A percentile compares a stretch with the other conserved stretches of the same genome.
Conservation (phyloP, 192 early-diverging fungal species). For the Chytriomyces sp. region DNA sequence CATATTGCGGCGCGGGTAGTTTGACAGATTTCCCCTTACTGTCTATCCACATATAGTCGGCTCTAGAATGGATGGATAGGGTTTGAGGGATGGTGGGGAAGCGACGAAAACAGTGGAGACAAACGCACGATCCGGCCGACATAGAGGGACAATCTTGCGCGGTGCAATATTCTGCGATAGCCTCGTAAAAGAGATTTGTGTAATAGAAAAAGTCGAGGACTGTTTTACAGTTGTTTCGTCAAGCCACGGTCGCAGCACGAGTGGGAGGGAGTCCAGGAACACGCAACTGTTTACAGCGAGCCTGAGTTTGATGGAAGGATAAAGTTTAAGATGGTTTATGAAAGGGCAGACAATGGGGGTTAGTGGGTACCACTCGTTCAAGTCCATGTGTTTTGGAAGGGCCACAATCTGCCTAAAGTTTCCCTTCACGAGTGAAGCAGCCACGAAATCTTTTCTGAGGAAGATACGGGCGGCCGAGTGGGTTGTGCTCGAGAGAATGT, state of each 20-base stretch:
- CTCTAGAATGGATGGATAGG: slow-evolving; percentile 8
- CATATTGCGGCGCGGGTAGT: slow-evolving; percentile 91
- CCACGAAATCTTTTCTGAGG: slow-evolving; percentile 50
- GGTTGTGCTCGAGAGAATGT: background rate
- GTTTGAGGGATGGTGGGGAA: too few species aligned
- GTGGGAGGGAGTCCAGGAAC: background rate
- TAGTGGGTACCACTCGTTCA: slow-evolving; percentile 95
- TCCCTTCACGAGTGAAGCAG: slow-evolving; percentile 86
- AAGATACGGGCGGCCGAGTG: background rate
- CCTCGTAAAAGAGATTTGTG: slow-evolving; percentile 86
- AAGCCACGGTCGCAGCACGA: background rate
- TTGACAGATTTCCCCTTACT: slow-evolving; percentile 76
- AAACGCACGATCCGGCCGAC: slow-evolving; percentile 69
- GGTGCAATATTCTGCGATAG: slow-evolving; percentile 88
- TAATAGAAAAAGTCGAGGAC: slow-evolving; percentile 94
- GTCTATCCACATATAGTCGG: slow-evolving; percentile 94
- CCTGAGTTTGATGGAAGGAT: slow-evolving; percentile 23
- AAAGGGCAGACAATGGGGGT: background rate
- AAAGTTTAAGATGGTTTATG: background rate
- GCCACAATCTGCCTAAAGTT: slow-evolving; percentile 88
- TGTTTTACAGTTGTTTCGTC: slow-evolving; percentile 27
- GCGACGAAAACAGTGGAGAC: background rate
- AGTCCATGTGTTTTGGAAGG: slow-evolving; percentile 87
- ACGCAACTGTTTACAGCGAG: slow-evolving; percentile 41
- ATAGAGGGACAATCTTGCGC: slow-evolving; percentile 78